Evolutionary conservation across 805 yeast genomes (phyloP), one percentile per base, ranked within the genome.

Genomic region (Wickerhamomyces chambardii): DNA sequence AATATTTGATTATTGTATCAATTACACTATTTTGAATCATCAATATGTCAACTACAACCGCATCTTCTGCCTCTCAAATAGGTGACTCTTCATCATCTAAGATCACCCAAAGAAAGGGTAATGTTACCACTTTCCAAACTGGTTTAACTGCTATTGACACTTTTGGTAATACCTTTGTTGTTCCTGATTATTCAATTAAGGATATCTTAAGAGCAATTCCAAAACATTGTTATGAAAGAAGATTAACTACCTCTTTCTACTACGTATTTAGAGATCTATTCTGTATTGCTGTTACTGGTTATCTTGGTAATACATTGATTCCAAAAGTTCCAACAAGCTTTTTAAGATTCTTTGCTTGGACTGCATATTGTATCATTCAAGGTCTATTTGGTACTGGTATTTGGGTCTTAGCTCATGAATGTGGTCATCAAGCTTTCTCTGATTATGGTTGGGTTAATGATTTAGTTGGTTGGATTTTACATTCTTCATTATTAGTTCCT

Each of bases 361-460:
- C 66, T 28, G 58, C 53, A 15, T 78, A 81, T 51, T 57, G 75
- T 15, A 51, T 68, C 36, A 51, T 61, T 31, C 73, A 74, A 47
- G 86, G 90, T 21, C 61, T 84, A 36, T 73, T 81, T 40, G 78
- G 78, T 39, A 78, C 87, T 22, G 95, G 95, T 32, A 36, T 79
- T 33, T 84, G 95, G 95, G 81, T 84, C 33, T 53, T 84, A 62
- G 92, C 94, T 35, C 95, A 84, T 59, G 95, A 84, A 60, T 84
- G 95, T 66, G 95, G 95, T 41, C 95, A 84, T 58, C 81, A 76
- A 47, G 95, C 95, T 17, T 85, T 85, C 59, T 69, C 81, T 28
- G 84, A 80, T 49, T 78, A 76, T 53, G 76, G 75, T 28, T 59
- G 68, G 63, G 76, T 83, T 44, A 84, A 85, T 58, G 90, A 85